These are phyloP conservation scores for Schwanniomyces sp. DNA, from an alignment of 805 yeast genomes.

Conservation along the genomic window DNA sequence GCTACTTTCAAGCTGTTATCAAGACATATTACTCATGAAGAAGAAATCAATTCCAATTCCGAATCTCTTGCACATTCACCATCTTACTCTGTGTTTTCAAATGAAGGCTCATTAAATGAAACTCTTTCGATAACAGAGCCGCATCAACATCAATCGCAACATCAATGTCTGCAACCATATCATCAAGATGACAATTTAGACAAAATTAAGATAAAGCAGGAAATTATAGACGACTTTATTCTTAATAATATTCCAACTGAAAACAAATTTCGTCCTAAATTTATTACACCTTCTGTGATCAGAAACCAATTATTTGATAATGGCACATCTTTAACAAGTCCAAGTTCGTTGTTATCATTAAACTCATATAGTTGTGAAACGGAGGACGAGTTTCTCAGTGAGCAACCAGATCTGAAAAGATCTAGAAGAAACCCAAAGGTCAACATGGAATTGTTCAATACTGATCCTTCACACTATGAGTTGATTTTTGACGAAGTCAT, in stretches of 20 bases:
- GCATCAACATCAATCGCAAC: slow-evolving; percentile 6
- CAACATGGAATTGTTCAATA: slow-evolving; percentile 2
- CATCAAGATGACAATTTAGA: slow-evolving; percentile 10
- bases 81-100: slow-evolving; percentile 23
- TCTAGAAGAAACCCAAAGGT: slow-evolving; percentile 1
- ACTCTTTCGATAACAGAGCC: slow-evolving; percentile 11
- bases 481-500: slow-evolving; percentile 27
- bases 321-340: slow-evolving; percentile 23
- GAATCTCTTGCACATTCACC: slow-evolving; percentile 23
- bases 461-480: slow-evolving; percentile 17
- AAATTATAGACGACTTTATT: slow-evolving; percentile 38
- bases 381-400: slow-evolving; percentile 5
- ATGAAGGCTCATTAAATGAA: slow-evolving; percentile 15
- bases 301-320: slow-evolving; percentile 4
- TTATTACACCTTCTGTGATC: slow-evolving; percentile 11
- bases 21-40: background rate
- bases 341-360: slow-evolving; percentile 35
- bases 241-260: slow-evolving; percentile 35
- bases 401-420: slow-evolving; percentile 4
- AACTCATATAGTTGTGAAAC: slow-evolving; percentile 25
- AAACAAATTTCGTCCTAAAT: slow-evolving; percentile 5
- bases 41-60: slow-evolving; percentile 1
- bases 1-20: background rate
- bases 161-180: slow-evolving; percentile 3
- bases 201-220: slow-evolving; percentile 33